Conservation (phyloP, 805 yeast species). For the Lachancea meyersii region DNA sequence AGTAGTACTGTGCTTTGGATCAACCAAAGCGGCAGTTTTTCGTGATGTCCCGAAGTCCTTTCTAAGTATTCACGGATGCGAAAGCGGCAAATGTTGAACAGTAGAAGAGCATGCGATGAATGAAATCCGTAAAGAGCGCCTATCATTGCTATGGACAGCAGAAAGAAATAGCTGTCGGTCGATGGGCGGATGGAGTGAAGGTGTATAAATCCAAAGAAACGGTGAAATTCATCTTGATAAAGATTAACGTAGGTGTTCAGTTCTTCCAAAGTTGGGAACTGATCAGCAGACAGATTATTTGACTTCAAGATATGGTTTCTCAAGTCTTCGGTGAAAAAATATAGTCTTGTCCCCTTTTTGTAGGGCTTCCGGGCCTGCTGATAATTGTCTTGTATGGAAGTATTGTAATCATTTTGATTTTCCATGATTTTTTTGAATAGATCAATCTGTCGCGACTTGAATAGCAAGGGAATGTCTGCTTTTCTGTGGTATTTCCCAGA, state of each 20-base stretch:
- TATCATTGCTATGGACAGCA: conserved; percentile 76
- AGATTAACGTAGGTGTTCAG: conserved; percentile 70
- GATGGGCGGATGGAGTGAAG: conserved; percentile 50
- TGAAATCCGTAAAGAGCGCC: conserved; percentile 86
- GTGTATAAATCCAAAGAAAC: conserved; percentile 80
- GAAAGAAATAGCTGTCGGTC: conserved; percentile 54
- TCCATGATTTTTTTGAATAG: conserved; percentile 43
- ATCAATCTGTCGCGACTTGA: conserved; percentile 61
- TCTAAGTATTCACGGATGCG: conserved; percentile 65
- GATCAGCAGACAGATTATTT: conserved; percentile 48
- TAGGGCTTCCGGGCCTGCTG: conserved; percentile 2
- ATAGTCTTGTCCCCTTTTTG: conserved; percentile 16
- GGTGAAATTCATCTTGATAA: conserved; percentile 71
- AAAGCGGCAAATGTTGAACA: conserved; percentile 61
- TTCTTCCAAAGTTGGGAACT: conserved; percentile 72
- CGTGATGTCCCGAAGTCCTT: conserved; percentile 35
- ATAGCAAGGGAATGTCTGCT: conserved; percentile 50
- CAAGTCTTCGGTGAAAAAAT: conserved; percentile 45
- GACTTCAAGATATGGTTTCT: conserved; percentile 47
- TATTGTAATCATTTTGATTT: conserved; percentile 8
- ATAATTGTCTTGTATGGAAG: conserved; percentile 5
- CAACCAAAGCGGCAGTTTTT: conserved; percentile 76
- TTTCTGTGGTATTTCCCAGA: conserved; percentile 1
- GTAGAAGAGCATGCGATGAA: conserved; percentile 63
- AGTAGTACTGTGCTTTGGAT: conserved; percentile 78